These are phyloP conservation scores for Eustoma russellianum DNA, from an alignment of 257 asterid genomes.

Conservation along the genomic window DNA sequence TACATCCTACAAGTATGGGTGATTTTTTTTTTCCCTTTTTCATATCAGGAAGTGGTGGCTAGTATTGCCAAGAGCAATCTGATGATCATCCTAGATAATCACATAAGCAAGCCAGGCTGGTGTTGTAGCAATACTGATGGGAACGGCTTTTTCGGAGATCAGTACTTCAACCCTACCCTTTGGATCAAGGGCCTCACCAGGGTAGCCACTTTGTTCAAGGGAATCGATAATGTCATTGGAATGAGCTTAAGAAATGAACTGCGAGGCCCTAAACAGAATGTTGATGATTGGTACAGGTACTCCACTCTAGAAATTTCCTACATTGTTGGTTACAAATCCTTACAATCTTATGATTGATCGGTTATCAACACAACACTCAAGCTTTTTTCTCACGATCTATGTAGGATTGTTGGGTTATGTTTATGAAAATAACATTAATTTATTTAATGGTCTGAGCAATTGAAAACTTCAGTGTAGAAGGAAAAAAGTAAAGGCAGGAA, in stretches of 20 bases:
- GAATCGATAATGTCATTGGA: conserved; percentile 46
- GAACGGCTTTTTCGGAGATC: conserved; percentile 87
- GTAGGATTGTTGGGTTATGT: too few relatives aligned
- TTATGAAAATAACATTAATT: too few relatives aligned
- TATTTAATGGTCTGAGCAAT: too few relatives aligned
- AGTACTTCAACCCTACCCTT: conserved; percentile 55
- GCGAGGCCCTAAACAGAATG: conserved; percentile 64
- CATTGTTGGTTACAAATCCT: too few relatives aligned
- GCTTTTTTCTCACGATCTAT: too few relatives aligned
- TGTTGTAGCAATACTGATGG: conserved; percentile 81
- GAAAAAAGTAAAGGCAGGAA: too few relatives aligned
- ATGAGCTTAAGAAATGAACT: conserved; percentile 97
- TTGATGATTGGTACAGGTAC: conserved; percentile 79
- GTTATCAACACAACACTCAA: too few relatives aligned
- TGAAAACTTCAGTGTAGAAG: too few relatives aligned
- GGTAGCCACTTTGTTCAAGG: conserved; percentile 61
- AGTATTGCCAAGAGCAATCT: conserved; percentile 66
- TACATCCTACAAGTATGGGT: too few relatives aligned
- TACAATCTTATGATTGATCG: too few relatives aligned
- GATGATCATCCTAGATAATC: conserved; percentile 84
- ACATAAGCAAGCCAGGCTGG: conserved; percentile 93
- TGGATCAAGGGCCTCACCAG: conserved; percentile 76
- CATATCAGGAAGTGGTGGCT: conserved; percentile 71
- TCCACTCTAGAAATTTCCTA: too few relatives aligned
- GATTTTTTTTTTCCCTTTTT: too few relatives aligned